These are phyloP conservation scores for Cladochytrium replicatum DNA, from an alignment of 192 early-diverging fungal species.

Conservation along the genomic window DNA sequence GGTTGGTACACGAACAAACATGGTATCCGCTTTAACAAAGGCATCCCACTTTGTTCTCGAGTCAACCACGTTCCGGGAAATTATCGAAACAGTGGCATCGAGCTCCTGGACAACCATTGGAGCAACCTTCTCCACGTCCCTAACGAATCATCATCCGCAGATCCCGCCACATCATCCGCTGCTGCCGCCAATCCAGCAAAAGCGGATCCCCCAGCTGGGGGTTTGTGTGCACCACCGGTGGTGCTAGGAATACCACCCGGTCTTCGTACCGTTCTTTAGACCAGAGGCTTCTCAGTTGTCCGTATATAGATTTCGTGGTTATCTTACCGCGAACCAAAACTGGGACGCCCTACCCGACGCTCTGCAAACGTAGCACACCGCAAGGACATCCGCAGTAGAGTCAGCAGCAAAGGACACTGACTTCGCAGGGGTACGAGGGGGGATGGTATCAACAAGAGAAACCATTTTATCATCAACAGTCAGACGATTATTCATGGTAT, in stretches of 20 bases:
- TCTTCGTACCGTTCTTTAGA: constrained; percentile 12
- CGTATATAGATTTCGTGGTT: background rate
- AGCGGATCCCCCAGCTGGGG: background rate
- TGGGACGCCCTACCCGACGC: constrained; percentile 9
- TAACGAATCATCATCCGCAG: background rate
- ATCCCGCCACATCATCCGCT: background rate
- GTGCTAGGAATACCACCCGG: constrained; percentile 25
- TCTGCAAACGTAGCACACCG: constrained; percentile 11
- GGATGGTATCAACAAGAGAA: background rate
- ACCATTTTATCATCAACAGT: too few species aligned
- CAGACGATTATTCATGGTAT: constrained; percentile 12
- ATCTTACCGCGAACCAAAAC: constrained; percentile 17
- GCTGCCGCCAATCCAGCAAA: background rate
- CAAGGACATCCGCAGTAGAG: constrained; percentile 4
- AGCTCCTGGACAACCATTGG: background rate
- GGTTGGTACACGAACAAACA: constrained; percentile 16
- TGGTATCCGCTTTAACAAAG: constrained; percentile 13
- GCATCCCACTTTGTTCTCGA: constrained; percentile 5
- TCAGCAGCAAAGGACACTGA: background rate
- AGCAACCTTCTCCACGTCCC: constrained; percentile 6
- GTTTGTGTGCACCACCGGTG: background rate
- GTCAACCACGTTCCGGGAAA: background rate
- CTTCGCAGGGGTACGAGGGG: background rate
- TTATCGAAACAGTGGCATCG: too few species aligned
- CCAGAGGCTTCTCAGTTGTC: background rate